phyloP scores from a whole-genome alignment of 1,284 basidiomycete genomes.

The Tilletia setariae region DNA sequence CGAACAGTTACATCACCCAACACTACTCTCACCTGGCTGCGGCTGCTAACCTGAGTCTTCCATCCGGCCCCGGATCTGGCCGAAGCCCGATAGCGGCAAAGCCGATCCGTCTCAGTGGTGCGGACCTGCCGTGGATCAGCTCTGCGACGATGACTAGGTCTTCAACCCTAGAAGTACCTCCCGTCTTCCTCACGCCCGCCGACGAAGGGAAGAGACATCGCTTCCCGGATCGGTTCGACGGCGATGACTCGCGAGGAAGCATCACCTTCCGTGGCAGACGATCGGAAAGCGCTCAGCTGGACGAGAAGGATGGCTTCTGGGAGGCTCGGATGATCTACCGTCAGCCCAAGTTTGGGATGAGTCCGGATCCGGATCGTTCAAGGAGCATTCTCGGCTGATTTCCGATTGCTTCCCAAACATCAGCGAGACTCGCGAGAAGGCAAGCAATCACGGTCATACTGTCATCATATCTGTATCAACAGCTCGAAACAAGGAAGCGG shows the following conservation, averaged over 20 bases:
- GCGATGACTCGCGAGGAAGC: too few species aligned
- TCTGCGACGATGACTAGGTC: slow-evolving; percentile 2
- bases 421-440: too few species aligned
- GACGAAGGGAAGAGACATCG: neutral
- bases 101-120: neutral
- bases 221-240: neutral
- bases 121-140: slow-evolving; percentile 10
- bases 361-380: too few species aligned
- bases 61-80: neutral
- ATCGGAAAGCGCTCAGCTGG: too few species aligned
- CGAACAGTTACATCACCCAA: slow-evolving; percentile 28
- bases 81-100: neutral
- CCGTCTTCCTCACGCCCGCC: slow-evolving; percentile 7
- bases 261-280: too few species aligned
- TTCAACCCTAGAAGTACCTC: slow-evolving; percentile 1
- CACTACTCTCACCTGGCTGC: slow-evolving; percentile 28
- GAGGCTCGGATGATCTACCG: too few species aligned
- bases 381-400: too few species aligned
- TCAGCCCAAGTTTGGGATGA: too few species aligned
- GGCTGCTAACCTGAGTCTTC: neutral
- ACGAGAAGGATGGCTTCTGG: too few species aligned
- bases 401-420: too few species aligned
- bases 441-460: too few species aligned
- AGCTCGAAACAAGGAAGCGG: neutral
- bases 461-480: neutral